A percentile compares a stretch with the other conserved stretches of the same genome.
phyloP scores from a whole-genome alignment of 1,284 basidiomycete genomes.

The Agroathelia rolfsii region DNA sequence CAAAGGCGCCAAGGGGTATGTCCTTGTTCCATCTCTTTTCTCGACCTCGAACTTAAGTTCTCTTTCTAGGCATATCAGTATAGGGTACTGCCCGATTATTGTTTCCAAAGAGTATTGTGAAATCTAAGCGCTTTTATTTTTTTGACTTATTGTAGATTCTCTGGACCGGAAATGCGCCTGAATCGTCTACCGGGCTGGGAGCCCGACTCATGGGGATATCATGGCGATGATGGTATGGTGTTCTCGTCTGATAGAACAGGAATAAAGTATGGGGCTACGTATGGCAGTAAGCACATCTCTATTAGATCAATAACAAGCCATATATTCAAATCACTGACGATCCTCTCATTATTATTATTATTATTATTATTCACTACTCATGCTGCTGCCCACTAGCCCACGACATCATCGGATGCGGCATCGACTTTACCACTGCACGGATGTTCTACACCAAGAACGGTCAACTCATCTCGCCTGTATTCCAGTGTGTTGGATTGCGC shows the following conservation, averaged over 20 bases:
- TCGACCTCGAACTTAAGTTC: conserved; percentile 9
- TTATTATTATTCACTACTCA: neutral
- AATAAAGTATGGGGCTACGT: conserved; percentile 64
- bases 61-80: conserved; percentile 60
- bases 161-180: conserved; percentile 45
- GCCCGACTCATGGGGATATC: conserved; percentile 84
- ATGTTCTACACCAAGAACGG: conserved; percentile 92
- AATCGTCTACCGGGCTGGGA: conserved; percentile 86
- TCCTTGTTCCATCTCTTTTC: conserved; percentile 10
- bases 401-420: conserved; percentile 81
- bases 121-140: too few relatives aligned
- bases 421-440: conserved; percentile 72
- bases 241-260: conserved; percentile 71
- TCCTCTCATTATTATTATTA: too few relatives aligned
- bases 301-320: too few relatives aligned
- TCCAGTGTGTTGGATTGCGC: conserved; percentile 68
- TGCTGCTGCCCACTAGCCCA: conserved; percentile 39
- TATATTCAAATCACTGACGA: conserved; percentile 3
- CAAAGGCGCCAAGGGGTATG: conserved; percentile 72
- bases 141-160: conserved; percentile 36
- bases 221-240: conserved; percentile 82
- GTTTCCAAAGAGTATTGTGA: too few relatives aligned
- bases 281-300: conserved; percentile 49
- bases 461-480: conserved; percentile 45
- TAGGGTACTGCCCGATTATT: conserved; percentile 64